Base-by-base conservation (phyloP, 768 basidiomycete genomes). In the Fomitopsis serialis region DNA sequence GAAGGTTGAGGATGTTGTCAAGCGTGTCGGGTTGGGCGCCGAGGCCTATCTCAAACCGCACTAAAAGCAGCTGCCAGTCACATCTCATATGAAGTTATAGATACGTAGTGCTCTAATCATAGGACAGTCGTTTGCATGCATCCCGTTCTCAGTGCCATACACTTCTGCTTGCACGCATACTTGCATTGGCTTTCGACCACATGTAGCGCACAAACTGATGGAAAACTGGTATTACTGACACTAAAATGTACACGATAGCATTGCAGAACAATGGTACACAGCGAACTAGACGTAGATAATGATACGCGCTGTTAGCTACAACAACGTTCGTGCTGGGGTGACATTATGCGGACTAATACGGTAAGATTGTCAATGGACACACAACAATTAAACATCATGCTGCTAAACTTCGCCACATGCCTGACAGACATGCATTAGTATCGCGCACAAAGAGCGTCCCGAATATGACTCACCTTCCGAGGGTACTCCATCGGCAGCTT, bases 391-490 rank as follows among this genome's bases (percentile, higher is more conserved):
- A 19, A 44, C 29, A 23, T 63, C 55, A 77, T 36, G 83, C 87
- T 61, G 37, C 37, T 17, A 91, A 71, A 72, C 89, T 91, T 61
- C 87, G 77, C 87, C 87, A 91, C 87, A 90, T 89, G 35, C 87
- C 84, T 53, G 77, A 78, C 54, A 77, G 78, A 11, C 13, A 47
- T 7, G 6, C 2, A 37, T 55, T 40, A 49, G 54, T 43, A 12
- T 19, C 23, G 44, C 6, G 40, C 10, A 36, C 25, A 45, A 1
- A 44, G 10, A 19, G 35, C 17, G 36, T 43, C 21, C 15, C 11
- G 32, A 36, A 8, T 32, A n/a, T 23, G 1, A 57, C 64, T 43
- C 52, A 66, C 63, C 64, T n/a, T 59, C 63, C 45, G 49, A 57
- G 2, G 89, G 89, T 23, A 90, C 58, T 66, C 80, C 77, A 58